These are phyloP conservation scores for Byssoonygena ceratinophila DNA, from an alignment of 2,329 filamentous ascomycete genomes.

Conservation along the genomic window DNA sequence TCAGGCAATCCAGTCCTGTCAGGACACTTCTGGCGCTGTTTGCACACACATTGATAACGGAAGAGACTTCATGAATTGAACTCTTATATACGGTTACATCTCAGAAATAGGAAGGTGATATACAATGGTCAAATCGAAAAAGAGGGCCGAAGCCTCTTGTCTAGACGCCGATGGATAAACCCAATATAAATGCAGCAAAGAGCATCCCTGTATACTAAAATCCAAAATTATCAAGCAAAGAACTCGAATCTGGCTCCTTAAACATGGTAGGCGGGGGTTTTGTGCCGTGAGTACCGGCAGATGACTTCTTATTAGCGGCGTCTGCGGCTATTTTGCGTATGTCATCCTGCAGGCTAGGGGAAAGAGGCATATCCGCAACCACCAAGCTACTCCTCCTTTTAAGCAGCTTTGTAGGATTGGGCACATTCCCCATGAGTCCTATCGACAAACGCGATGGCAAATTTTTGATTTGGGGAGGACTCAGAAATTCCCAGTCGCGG, in stretches of 20 bases:
- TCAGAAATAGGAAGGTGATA: not conserved
- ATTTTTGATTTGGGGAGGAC: conserved; percentile 19
- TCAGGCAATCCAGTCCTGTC: not conserved
- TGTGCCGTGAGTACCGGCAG: not conserved
- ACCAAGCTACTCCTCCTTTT: conserved; percentile 65
- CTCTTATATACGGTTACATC: no score
- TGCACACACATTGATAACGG: no score
- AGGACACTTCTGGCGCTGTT: no score
- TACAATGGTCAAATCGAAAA: not conserved
- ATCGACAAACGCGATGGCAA: conserved; percentile 15
- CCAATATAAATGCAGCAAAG: not conserved
- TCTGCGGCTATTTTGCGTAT: conserved; percentile 24
- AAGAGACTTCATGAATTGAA: no score
- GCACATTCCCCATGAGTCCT: conserved; percentile 23
- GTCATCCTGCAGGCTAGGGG: conserved; percentile 32
- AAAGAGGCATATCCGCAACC: conserved; percentile 54
- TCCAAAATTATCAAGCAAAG: conserved; percentile 83
- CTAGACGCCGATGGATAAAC: conserved; percentile 4
- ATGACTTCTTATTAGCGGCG: conserved; percentile 8
- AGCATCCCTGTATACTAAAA: conserved; percentile 46
- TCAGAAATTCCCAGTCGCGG: conserved; percentile 42
- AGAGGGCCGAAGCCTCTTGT: not conserved
- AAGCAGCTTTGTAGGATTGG: conserved; percentile 58
- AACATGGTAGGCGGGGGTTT: conserved; percentile 57
- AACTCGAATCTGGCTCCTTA: conserved; percentile 82